Evolutionary conservation across 805 yeast species (phyloP).

Genomic region (Lipomyces anomalus): DNA sequence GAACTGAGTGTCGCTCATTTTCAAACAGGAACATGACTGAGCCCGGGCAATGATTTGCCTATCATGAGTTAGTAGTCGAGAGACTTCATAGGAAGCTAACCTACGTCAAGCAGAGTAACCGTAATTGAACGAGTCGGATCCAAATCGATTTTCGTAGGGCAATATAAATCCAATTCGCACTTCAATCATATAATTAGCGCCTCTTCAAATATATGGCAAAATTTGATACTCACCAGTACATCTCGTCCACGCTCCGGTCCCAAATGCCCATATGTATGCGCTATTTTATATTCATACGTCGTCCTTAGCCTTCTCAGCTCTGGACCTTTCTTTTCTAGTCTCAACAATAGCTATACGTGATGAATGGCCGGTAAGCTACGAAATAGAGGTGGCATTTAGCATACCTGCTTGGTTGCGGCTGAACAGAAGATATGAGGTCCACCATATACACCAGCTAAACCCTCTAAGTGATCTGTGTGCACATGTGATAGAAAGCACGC

Average conservation of each 20-base stretch:
- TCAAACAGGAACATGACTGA: slow-evolving; percentile 50
- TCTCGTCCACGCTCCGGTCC: slow-evolving; percentile 7
- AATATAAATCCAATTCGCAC: slow-evolving; percentile 21
- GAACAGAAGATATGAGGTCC: slow-evolving; percentile 46
- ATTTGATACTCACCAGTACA: slow-evolving; percentile 2
- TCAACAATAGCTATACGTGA: slow-evolving; percentile 6
- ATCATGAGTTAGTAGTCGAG: neutral
- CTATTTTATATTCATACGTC: slow-evolving; percentile 25
- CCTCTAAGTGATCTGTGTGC: slow-evolving; percentile 51
- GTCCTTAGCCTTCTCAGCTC: slow-evolving; percentile 7
- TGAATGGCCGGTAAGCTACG: neutral
- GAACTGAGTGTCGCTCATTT: slow-evolving; percentile 33
- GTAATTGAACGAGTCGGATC: slow-evolving; percentile 24
- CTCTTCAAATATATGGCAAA: neutral
- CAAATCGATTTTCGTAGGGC: slow-evolving; percentile 24
- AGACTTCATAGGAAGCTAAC: neutral
- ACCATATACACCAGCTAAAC: slow-evolving; percentile 39
- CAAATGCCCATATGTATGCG: slow-evolving; percentile 26
- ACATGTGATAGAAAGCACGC: slow-evolving; percentile 45
- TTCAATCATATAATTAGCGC: neutral
- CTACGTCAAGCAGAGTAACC: slow-evolving; percentile 40
- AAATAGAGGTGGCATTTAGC: neutral
- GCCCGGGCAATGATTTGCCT: slow-evolving; percentile 57
- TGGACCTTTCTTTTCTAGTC: slow-evolving; percentile 3
- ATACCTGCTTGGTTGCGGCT: slow-evolving; percentile 34